Percentiles rank a stretch among this genome's conserved stretches.
Evolutionary conservation across 306 rosid genomes (phyloP).

Genomic region (Quercus variabilis): DNA sequence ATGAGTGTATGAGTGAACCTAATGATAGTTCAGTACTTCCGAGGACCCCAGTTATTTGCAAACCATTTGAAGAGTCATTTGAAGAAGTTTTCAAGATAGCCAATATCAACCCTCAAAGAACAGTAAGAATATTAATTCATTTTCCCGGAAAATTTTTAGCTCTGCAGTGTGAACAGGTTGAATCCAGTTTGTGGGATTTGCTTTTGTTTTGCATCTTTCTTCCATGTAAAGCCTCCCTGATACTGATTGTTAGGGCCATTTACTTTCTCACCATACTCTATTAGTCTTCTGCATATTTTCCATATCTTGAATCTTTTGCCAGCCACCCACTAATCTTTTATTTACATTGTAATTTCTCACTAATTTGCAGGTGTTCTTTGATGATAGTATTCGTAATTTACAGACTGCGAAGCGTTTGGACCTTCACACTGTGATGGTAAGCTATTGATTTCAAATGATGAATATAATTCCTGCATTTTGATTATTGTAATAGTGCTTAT

Average conservation of each 20-base stretch:
- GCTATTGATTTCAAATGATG: constrained; percentile 4
- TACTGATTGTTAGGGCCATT: neutral
- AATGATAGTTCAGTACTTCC: constrained; percentile 42
- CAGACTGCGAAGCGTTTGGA: constrained; percentile 55
- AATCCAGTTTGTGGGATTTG: neutral
- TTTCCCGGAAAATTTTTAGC: neutral
- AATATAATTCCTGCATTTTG: neutral
- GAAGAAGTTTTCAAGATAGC: constrained; percentile 58
- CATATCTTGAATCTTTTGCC: neutral
- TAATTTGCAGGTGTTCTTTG: constrained; percentile 69
- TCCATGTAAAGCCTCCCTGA: neutral
- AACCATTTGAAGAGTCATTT: constrained; percentile 73
- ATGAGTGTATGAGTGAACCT: constrained; percentile 26
- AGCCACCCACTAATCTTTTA: neutral
- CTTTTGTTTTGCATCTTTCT: neutral
- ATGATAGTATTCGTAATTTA: constrained; percentile 67
- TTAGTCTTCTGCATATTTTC: neutral
- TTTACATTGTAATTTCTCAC: neutral
- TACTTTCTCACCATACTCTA: neutral
- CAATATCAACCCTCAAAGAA: constrained; percentile 61
- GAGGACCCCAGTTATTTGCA: constrained; percentile 64
- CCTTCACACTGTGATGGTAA: constrained; percentile 71
- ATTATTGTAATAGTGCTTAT: neutral
- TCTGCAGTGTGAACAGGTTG: neutral
- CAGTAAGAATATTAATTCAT: constrained; percentile 43